These are phyloP conservation scores for Tulasnella sp. DNA, from an alignment of 768 basidiomycete species.

Conservation along the genomic window DNA sequence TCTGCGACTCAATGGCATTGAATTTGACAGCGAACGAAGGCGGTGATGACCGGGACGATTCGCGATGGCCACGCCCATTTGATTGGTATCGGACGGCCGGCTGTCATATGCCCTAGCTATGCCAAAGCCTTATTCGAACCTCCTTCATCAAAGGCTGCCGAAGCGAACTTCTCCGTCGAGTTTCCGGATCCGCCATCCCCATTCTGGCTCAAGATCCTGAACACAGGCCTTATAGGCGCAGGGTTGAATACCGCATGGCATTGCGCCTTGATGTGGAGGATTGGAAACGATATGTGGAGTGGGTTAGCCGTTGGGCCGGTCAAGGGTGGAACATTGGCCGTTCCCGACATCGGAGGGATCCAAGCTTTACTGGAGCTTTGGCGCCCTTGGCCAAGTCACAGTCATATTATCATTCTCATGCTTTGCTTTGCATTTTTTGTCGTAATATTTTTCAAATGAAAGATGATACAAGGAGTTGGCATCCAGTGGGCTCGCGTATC, in stretches of 20 bases:
- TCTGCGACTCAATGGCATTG: background rate
- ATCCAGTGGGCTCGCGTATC: too few species aligned
- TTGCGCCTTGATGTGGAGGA: constrained; percentile 27
- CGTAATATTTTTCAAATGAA: background rate
- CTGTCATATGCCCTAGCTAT: constrained; percentile 65
- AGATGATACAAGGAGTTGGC: too few species aligned
- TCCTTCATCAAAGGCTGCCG: background rate
- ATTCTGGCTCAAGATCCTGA: constrained; percentile 4
- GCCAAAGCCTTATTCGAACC: constrained; percentile 48
- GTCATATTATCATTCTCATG: background rate
- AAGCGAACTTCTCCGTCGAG: background rate
- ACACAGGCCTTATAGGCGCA: constrained; percentile 59
- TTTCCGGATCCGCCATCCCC: background rate
- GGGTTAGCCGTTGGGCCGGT: background rate
- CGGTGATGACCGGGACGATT: constrained; percentile 59
- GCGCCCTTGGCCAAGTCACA: background rate
- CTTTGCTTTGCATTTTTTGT: background rate
- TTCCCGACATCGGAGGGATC: constrained; percentile 21
- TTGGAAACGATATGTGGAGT: constrained; percentile 4
- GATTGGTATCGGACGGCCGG: constrained; percentile 72
- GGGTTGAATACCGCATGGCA: constrained; percentile 64
- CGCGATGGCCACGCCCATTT: constrained; percentile 64
- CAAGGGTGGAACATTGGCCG: too few species aligned
- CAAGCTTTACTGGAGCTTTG: constrained; percentile 16
- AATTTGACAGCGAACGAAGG: constrained; percentile 51